Evolutionary conservation across 2,329 filamentous ascomycete species (phyloP), one percentile per base, ranked within the genome.

Genomic region (Penicillium griseofulvum): DNA sequence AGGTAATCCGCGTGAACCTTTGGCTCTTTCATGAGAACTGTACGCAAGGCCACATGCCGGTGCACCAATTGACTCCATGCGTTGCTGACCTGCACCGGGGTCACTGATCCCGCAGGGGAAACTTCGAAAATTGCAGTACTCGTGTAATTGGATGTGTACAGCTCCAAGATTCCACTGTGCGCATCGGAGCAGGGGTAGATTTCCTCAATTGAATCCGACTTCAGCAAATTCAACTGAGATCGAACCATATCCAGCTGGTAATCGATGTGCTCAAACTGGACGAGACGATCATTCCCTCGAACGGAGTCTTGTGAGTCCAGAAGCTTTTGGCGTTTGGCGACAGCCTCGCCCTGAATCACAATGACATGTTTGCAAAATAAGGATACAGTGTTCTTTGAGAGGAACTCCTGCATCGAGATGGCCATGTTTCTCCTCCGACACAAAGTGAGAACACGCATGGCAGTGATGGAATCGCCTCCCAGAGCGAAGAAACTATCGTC

Each of bases 391-490:
- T 37, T 49, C 19, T 38, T 43, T 19, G 16, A 43, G 12, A 43
- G 34, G 17, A 41, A 55, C 33, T 6, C 31, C 41, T 17, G 42
- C 31, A 28, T 51, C 19, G 39, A 59, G 28, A 42, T 52, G 49
- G 10, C 45, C 49, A 12, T 44, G 11, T 31, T 54, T 19, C 69
- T 69, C 26, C 64, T 58, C 16, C 71, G 71, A 41, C 71, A 74
- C 37, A 74, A 68, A 3, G 68, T 68, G 50, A 74, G 68, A 26
- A 74, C 70, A 49, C 73, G 71, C 74, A 78, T 77, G 1, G 75
- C 74, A 45, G 72, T 73, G 41, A 77, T 75, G 2, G 72, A 75
- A 57, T 77, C 74, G 37, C 75, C 75, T 24, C 74, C 74, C 4
- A 76, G 54, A 5, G 68, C 69, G 7, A 76, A 62, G 52, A 77